Evolutionary conservation across 805 yeast genomes (phyloP), one percentile per base, ranked within the genome.

Genomic region (Candida suzukii): DNA sequence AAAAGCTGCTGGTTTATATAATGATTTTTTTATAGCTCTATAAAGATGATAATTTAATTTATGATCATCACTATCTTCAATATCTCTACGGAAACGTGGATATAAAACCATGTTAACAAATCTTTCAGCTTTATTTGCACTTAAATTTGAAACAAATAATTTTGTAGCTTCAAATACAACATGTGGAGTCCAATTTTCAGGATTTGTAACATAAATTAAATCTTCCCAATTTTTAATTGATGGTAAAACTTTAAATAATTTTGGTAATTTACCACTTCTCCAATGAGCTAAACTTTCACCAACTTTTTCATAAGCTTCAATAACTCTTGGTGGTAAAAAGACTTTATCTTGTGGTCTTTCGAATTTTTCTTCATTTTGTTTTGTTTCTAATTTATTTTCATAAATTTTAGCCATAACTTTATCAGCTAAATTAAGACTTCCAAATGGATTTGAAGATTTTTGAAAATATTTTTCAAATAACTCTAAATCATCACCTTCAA

Each of bases 1-100:
- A 57, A 91, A 93, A 11, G 99, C 99, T 41, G 93, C 88, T 25
- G 99, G 99, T 62, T 93, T 93, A 70, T 93, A 93, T 41, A 95
- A 72, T 0, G 97, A 78, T 66, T 93, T 93, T 63, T 90, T 91
- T 52, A 93, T 66, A 0, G 99, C 80, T 55, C 96, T 78, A 63
- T 93, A 93, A 33, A 93, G 70, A 59, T 93, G 99, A 58, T 93
- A 91, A 64, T 95, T 91, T 48, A 93, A 73, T 29, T 76, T 78
- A 54, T 84, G 91, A 45, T 78, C 82, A 50, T 82, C 90, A 43
- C 76, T 75, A 22, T 79, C 81, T 56, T 83, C 90, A 41, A 84
- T 82, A 39, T 79, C 75, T 32, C 66, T 66, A 66, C 90, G 75
- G 56, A 84, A 82, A 60, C 88, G 73, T 51, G 83, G 90, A 48